Evolutionary conservation across 257 asterid species (phyloP).

Genomic region (Solanum chilense): DNA sequence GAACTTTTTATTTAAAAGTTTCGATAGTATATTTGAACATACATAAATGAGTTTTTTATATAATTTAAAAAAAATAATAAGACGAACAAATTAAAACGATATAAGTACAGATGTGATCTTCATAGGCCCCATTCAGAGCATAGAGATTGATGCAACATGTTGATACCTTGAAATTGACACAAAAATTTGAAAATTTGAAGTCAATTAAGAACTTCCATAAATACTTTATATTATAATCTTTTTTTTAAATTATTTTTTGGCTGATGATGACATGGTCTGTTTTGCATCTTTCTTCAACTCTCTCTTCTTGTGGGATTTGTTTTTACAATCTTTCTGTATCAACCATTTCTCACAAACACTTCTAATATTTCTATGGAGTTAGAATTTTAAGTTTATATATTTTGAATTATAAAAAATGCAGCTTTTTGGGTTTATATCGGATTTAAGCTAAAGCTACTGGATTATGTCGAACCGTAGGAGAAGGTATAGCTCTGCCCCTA

Average conservation of each 20-base stretch:
- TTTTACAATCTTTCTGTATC: not conserved
- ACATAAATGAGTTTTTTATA: no score
- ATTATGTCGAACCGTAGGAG: fast-evolving
- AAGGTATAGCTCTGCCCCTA: not conserved
- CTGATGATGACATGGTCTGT: not conserved
- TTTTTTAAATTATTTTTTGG: not conserved
- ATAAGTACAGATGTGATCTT: not conserved
- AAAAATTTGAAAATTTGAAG: not conserved
- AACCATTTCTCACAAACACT: not conserved
- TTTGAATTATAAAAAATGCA: not conserved
- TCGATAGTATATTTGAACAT: no score
- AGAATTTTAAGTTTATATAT: not conserved
- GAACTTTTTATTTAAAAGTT: no score
- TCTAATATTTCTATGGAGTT: not conserved
- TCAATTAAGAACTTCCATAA: not conserved
- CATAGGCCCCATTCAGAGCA: not conserved
- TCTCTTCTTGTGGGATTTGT: not conserved
- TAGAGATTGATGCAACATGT: not conserved
- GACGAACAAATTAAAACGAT: not conserved
- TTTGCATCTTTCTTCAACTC: not conserved
- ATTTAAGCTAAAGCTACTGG: not conserved
- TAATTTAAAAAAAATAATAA: fast-evolving
- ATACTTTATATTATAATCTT: not conserved
- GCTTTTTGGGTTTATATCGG: not conserved
- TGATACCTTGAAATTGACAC: not conserved